A percentile compares a stretch with the other conserved stretches of the same genome.
Evolutionary conservation across 768 basidiomycete genomes (phyloP).

Genomic region (Omphalotus guepiniiformis): DNA sequence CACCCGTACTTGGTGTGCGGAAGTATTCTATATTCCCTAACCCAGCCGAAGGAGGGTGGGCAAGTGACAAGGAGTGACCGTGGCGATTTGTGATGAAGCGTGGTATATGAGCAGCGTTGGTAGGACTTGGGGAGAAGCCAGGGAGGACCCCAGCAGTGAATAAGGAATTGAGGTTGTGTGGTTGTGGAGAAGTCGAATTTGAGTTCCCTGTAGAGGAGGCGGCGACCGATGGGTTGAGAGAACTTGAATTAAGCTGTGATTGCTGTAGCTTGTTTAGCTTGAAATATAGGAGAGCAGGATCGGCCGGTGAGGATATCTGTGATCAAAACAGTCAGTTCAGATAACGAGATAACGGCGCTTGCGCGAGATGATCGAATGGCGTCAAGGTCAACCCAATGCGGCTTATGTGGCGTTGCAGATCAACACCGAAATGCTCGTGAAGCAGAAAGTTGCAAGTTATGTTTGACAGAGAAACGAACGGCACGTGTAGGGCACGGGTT

Average conservation of each 20-base stretch:
- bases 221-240: slow-evolving; percentile 20
- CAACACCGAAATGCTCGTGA: not conserved
- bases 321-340: slow-evolving; percentile 12
- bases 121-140: slow-evolving; percentile 18
- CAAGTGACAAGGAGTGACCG: slow-evolving; percentile 72
- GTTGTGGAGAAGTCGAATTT: slow-evolving; percentile 62
- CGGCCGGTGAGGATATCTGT: slow-evolving; percentile 88
- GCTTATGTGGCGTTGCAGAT: slow-evolving; percentile 2
- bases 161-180: slow-evolving; percentile 53
- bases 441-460: slow-evolving; percentile 3
- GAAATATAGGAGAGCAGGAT: slow-evolving; percentile 75
- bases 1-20: slow-evolving; percentile 28
- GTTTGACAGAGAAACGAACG: not conserved
- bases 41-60: slow-evolving; percentile 44
- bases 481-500: slow-evolving; percentile 17
- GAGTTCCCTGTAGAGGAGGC: slow-evolving; percentile 50
- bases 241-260: slow-evolving; percentile 44
- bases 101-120: slow-evolving; percentile 12
- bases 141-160: slow-evolving; percentile 15
- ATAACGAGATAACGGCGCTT: not conserved
- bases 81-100: slow-evolving; percentile 52
- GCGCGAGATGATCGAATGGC: slow-evolving; percentile 3
- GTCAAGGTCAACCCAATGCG: not conserved
- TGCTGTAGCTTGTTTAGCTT: slow-evolving; percentile 83
- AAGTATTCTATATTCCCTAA: slow-evolving; percentile 27